These are phyloP conservation scores for Moniliophthora roreri DNA, from an alignment of 1,284 basidiomycete species.

Conservation along the genomic window DNA sequence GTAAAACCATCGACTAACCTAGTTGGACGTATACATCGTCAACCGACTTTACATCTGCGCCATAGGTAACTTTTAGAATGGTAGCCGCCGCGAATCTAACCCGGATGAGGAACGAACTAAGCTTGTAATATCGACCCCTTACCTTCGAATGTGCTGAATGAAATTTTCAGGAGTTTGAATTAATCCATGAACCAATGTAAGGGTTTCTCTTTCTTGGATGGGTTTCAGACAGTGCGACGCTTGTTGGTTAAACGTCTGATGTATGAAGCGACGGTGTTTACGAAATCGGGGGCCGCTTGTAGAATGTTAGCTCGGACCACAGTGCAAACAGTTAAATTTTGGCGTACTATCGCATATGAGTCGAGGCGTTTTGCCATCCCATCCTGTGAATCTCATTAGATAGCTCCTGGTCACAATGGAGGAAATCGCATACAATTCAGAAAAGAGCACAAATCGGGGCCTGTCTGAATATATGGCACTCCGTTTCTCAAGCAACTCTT, in stretches of 20 bases:
- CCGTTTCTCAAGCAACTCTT: slow-evolving; percentile 47
- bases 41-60: slow-evolving; percentile 38
- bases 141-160: slow-evolving; percentile 43
- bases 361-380: slow-evolving; percentile 45
- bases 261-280: slow-evolving; percentile 49
- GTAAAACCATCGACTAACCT: slow-evolving; percentile 25
- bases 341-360: slow-evolving; percentile 43
- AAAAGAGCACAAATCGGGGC: slow-evolving; percentile 45
- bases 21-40: slow-evolving; percentile 41
- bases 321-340: not conserved
- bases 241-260: slow-evolving; percentile 45
- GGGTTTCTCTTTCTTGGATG: slow-evolving; percentile 40
- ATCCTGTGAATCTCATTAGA: slow-evolving; percentile 29
- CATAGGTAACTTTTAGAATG: slow-evolving; percentile 48
- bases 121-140: slow-evolving; percentile 6
- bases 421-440: slow-evolving; percentile 40
- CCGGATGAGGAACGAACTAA: not conserved
- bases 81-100: slow-evolving; percentile 45
- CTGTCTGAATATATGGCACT: slow-evolving; percentile 50
- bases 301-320: slow-evolving; percentile 6
- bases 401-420: not conserved
- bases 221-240: slow-evolving; percentile 36
- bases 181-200: slow-evolving; percentile 38
- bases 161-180: slow-evolving; percentile 37
- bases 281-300: slow-evolving; percentile 47